Evolutionary conservation across 345 rosid species (phyloP).

Genomic region (Corymbia maculata): DNA sequence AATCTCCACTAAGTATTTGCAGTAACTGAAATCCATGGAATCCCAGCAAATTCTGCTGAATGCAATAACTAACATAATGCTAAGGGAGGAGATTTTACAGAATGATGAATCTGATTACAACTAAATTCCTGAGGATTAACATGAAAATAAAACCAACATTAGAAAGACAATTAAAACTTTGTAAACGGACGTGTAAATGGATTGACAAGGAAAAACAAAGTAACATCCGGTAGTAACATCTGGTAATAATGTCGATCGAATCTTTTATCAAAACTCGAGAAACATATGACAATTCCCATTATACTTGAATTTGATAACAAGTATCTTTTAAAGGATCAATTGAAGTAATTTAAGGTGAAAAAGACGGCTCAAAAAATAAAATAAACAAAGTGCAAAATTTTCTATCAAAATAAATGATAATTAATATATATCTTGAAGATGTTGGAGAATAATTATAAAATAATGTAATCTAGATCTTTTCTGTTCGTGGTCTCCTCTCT

Average conservation of each 20-base stretch:
- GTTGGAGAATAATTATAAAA: neutral
- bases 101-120: neutral
- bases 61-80: neutral
- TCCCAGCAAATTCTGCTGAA: neutral
- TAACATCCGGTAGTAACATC: neutral
- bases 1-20: neutral
- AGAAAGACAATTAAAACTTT: neutral
- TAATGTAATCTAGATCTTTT: neutral
- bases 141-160: neutral
- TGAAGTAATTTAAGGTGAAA: neutral
- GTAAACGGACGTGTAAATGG: neutral
- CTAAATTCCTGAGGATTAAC: neutral
- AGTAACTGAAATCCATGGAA: neutral
- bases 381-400: neutral
- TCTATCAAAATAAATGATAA: neutral
- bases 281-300: neutral
- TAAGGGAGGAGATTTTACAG: neutral
- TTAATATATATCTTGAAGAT: neutral
- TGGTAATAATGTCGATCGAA: neutral
- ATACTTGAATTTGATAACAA: neutral
- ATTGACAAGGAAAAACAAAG: neutral
- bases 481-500: neutral
- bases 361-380: neutral
- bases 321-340: neutral
- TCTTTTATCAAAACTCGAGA: neutral